Evolutionary conservation across 495 filamentous ascomycete genomes (phyloP), one percentile per base, ranked within the genome.

Genomic region (Aspergillus carlsbadensis): DNA sequence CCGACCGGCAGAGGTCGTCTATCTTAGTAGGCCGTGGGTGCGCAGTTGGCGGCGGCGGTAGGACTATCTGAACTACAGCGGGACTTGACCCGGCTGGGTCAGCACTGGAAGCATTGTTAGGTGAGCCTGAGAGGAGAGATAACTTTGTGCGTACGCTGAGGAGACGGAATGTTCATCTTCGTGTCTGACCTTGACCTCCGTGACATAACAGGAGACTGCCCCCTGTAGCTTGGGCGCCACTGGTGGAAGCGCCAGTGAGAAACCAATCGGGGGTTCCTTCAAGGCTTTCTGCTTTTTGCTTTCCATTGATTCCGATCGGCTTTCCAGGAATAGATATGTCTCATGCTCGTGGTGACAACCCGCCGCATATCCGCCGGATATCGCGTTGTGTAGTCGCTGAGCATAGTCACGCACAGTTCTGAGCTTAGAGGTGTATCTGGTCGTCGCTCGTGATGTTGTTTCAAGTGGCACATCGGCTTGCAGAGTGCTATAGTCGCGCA

Each of bases 301-400:
- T 10, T 49, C 15, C 14, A 44, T 36, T 14, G 36, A 15, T 10
- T 15, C 8, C 14, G 35, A 58, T 15, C 48, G 41, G 35, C 36
- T 58, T 39, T 46, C 15, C 4, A 58, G 40, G 33, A 52, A 52
- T n/a, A 58, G 31, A n/a, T 20, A 18, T 11, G 47, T 40, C 35
- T 58, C 49, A n/a, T 52, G 56, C 2, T 29, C 10, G 10, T 14
- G 13, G 34, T 58, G 56, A 18, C 47, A 52, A 29, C 7, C 17
- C 7, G 5, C 14, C n/a, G 33, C 7, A 36, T 51, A 52, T 20
- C 34, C 47, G 6, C 10, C 22, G 2, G 56, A 45, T 5, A 58
- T 26, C 1, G 56, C 52, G 3, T 48, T 47, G 34, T 52, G 52
- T 11, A 58, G 22, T 8, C n/a, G 15, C 2, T 58, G 22, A 1